Evolutionary conservation across 1,139 yeast species (phyloP).

Genomic region (Suhomyces atakaporum): DNA sequence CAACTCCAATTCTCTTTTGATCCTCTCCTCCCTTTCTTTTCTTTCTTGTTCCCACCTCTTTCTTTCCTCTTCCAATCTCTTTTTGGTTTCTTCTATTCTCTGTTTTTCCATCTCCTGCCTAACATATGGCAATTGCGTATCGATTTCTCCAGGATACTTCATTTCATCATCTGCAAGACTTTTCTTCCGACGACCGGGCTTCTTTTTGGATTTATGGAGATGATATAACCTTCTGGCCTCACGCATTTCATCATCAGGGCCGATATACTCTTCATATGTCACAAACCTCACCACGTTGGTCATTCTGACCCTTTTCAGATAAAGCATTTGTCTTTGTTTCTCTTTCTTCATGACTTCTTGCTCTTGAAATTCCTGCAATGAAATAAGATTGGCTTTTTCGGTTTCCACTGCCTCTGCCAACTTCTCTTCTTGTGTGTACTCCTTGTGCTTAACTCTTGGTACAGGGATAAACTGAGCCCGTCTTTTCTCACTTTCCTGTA

Average conservation of each 20-base stretch:
- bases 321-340: conserved; percentile 69
- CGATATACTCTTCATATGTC: conserved; percentile 40
- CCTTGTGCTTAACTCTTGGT: conserved; percentile 45
- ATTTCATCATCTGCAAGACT: conserved; percentile 17
- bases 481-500: conserved; percentile 70
- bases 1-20: not conserved
- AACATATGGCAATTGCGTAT: conserved; percentile 38
- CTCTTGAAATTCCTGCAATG: conserved; percentile 76
- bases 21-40: not conserved
- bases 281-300: conserved; percentile 55
- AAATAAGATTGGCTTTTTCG: conserved; percentile 70
- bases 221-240: conserved; percentile 38
- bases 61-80: conserved; percentile 6
- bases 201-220: conserved; percentile 41
- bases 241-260: conserved; percentile 58
- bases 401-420: conserved; percentile 85
- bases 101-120: conserved; percentile 26
- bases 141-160: conserved; percentile 38
- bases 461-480: conserved; percentile 53
- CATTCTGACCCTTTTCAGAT: conserved; percentile 62
- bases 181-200: conserved; percentile 39
- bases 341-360: conserved; percentile 83
- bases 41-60: not conserved
- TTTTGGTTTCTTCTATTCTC: conserved; percentile 11
- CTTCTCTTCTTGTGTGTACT: conserved; percentile 83